phyloP scores from a whole-genome alignment of 2,329 filamentous ascomycete species.

The Fusarium sp. region DNA sequence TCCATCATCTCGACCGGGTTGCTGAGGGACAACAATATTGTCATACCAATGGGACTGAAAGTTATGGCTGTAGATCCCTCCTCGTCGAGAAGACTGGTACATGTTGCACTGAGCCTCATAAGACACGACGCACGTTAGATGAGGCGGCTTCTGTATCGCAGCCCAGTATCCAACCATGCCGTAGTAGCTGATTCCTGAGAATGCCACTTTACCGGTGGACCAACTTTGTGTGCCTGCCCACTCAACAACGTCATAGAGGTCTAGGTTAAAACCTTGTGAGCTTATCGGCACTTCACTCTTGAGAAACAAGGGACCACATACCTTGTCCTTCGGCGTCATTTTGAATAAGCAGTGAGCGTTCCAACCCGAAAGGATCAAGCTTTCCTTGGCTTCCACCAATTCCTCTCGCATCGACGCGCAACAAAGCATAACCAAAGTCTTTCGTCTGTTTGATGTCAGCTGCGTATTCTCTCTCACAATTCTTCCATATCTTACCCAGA shows the following conservation, averaged over 20 bases:
- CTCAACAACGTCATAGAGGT: neutral
- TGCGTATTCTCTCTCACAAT: fast-evolving
- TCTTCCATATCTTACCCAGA: neutral
- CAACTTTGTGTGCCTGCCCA: neutral
- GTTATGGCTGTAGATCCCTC: neutral
- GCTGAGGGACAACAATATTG: neutral
- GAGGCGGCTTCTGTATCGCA: neutral
- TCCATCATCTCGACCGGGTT: neutral
- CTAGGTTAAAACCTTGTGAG: neutral
- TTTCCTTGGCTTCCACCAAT: neutral
- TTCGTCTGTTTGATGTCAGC: neutral
- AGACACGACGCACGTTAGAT: neutral
- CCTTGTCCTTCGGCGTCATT: neutral
- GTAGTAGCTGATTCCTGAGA: neutral
- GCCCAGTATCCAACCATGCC: neutral
- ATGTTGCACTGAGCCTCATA: neutral
- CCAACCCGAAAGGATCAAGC: neutral
- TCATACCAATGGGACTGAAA: neutral
- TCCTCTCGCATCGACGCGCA: neutral
- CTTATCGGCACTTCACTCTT: too few species aligned
- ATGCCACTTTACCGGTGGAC: neutral
- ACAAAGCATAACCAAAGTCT: neutral
- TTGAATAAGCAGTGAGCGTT: neutral
- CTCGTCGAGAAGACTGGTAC: neutral
- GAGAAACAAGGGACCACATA: neutral